Conservation (phyloP, 2,329 filamentous ascomycete species). For the Fonsecaea nubica region DNA sequence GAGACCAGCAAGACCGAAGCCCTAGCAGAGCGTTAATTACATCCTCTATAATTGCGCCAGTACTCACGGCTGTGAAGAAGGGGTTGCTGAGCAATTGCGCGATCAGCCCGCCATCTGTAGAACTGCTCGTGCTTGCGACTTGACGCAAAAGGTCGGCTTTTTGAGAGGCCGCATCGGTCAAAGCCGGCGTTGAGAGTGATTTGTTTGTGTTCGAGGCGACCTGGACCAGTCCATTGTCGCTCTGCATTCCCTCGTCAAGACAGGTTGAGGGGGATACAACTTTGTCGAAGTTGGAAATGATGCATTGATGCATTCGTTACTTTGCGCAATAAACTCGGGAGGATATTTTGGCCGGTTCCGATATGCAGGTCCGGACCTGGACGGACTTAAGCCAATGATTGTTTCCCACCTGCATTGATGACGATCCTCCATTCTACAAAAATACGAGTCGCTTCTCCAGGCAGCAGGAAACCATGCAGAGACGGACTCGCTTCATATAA, state of each 20-base stretch:
- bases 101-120: conserved; percentile 50
- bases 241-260: conserved; percentile 31
- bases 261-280: conserved; percentile 1
- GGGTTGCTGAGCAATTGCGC: conserved; percentile 56
- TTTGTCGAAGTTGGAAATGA: neutral
- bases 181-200: neutral
- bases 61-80: conserved; percentile 57
- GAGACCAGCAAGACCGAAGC: conserved; percentile 88
- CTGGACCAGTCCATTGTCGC: conserved; percentile 34
- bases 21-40: conserved; percentile 50
- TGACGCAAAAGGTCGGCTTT: conserved; percentile 37
- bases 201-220: conserved; percentile 30
- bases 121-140: conserved; percentile 28
- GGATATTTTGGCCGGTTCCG: neutral
- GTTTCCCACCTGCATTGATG: neutral
- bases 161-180: conserved; percentile 23
- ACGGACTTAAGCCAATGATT: neutral
- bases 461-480: neutral
- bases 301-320: neutral
- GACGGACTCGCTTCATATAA: conserved; percentile 12
- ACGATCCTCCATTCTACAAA: neutral
- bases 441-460: neutral
- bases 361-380: neutral
- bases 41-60: neutral
- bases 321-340: neutral